phyloP scores from a whole-genome alignment of 2,329 filamentous ascomycete genomes.

The Ascochyta koolunga region DNA sequence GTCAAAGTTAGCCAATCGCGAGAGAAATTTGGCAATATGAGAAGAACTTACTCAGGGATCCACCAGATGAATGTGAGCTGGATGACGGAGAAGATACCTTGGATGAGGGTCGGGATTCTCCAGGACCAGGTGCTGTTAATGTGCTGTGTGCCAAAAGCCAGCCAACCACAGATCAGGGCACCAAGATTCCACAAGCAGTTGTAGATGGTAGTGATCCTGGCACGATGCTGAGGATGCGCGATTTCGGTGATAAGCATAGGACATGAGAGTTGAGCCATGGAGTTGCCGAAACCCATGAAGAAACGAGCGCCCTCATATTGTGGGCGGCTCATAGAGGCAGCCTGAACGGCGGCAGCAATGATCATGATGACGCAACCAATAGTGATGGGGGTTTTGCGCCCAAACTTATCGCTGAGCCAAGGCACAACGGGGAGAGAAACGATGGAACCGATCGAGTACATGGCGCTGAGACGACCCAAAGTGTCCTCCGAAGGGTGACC shows the following conservation, averaged over 20 bases:
- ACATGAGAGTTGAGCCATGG: conserved; percentile 56
- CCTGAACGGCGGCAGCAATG: conserved; percentile 37
- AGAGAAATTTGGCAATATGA: background rate
- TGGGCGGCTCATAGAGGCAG: conserved; percentile 14
- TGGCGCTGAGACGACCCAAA: conserved; percentile 49
- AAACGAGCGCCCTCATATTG: conserved; percentile 64
- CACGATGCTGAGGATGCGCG: conserved; percentile 46
- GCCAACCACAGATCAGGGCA: conserved; percentile 46
- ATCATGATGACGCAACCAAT: conserved; percentile 50
- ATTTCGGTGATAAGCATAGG: conserved; percentile 53
- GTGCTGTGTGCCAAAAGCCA: conserved; percentile 20
- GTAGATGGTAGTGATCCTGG: conserved; percentile 39
- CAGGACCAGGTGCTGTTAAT: conserved; percentile 47
- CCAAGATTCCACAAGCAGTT: conserved; percentile 44
- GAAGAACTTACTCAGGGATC: conserved; percentile 58
- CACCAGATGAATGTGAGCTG: conserved; percentile 45
- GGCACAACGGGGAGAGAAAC: conserved; percentile 30
- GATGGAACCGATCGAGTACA: conserved; percentile 45
- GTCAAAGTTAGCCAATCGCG: background rate
- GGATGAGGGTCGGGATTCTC: conserved; percentile 59
- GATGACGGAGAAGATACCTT: conserved; percentile 53
- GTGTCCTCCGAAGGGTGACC: conserved; percentile 38
- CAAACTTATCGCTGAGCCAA: conserved; percentile 46
- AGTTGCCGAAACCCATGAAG: conserved; percentile 68
- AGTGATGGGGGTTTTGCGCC: conserved; percentile 44